Evolutionary conservation across 1,284 basidiomycete genomes (phyloP).

Genomic region (Ustilago trichophora): DNA sequence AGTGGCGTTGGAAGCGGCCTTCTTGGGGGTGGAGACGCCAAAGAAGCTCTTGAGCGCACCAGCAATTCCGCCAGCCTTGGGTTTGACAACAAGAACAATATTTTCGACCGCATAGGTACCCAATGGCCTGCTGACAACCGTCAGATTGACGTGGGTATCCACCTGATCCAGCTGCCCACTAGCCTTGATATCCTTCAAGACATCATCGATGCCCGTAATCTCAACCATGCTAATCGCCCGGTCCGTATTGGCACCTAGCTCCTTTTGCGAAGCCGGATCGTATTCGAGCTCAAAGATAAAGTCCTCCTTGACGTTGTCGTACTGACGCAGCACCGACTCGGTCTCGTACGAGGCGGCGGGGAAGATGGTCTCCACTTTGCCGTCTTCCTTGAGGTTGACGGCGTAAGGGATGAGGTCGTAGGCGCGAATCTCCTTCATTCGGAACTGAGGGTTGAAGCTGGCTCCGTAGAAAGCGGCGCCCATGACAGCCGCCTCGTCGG

Average conservation of each 20-base stretch:
- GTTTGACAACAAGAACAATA: constrained; percentile 55
- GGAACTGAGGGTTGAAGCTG: constrained; percentile 86
- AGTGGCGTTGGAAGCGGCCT: constrained; percentile 20
- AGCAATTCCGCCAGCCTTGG: constrained; percentile 56
- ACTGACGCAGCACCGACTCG: constrained; percentile 35
- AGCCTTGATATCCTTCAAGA: constrained; percentile 52
- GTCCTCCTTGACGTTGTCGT: constrained; percentile 51
- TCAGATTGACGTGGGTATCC: constrained; percentile 59
- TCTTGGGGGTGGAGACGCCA: constrained; percentile 42
- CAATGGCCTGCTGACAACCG: constrained; percentile 51
- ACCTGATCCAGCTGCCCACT: constrained; percentile 54
- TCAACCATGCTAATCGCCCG: constrained; percentile 48
- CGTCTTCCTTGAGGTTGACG: constrained; percentile 49
- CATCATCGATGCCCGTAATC: constrained; percentile 51
- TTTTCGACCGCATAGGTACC: constrained; percentile 55
- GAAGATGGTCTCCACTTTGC: constrained; percentile 51
- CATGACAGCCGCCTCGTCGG: constrained; percentile 94
- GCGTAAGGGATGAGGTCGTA: constrained; percentile 70
- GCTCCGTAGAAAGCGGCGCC: constrained; percentile 92
- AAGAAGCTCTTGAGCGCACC: constrained; percentile 61
- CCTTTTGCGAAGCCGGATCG: constrained; percentile 29
- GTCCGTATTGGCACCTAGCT: constrained; percentile 25
- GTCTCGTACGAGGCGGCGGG: constrained; percentile 47
- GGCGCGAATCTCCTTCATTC: constrained; percentile 91
- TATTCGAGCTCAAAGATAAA: constrained; percentile 57